phyloP scores from a whole-genome alignment of 139 green algal species.

The Auxenochlorella protothecoides region DNA sequence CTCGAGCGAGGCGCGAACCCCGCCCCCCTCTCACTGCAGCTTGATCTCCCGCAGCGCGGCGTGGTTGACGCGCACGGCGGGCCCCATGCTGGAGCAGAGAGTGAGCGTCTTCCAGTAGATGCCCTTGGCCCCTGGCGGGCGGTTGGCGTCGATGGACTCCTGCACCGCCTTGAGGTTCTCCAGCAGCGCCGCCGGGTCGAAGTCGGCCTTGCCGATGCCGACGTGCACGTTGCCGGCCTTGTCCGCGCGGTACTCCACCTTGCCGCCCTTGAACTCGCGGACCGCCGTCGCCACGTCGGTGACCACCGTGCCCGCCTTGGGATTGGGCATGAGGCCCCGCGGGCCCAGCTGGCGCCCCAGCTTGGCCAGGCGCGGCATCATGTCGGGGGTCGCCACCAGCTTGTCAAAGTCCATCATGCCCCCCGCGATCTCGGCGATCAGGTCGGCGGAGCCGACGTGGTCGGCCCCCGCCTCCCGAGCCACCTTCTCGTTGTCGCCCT shows the following conservation, averaged over 20 bases:
- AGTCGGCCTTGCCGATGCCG: conserved; percentile 82
- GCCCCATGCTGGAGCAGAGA: conserved; percentile 93
- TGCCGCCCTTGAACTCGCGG: conserved; percentile 97
- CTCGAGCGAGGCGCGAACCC: no score
- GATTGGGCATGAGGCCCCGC: conserved; percentile 96
- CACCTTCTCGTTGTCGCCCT: conserved; percentile 63
- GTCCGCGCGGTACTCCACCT: conserved; percentile 98
- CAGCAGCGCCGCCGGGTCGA: conserved; percentile 77
- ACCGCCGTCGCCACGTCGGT: conserved; percentile 85
- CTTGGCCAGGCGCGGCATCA: conserved; percentile 99
- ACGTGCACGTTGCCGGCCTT: conserved; percentile 97
- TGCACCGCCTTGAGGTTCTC: conserved; percentile 85
- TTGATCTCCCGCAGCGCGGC: conserved; percentile 35
- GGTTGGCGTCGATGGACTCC: conserved; percentile 89
- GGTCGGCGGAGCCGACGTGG: conserved; percentile 78
- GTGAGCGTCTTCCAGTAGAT: conserved; percentile 93
- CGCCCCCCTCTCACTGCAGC: background rate
- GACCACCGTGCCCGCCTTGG: conserved; percentile 99
- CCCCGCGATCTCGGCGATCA: conserved; percentile 88
- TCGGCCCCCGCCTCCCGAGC: conserved; percentile 88
- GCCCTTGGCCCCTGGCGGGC: conserved; percentile 88
- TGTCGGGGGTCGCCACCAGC: conserved; percentile 96
- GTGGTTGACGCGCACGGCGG: conserved; percentile 67
- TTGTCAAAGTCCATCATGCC: conserved; percentile 99
- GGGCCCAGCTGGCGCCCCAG: conserved; percentile 90